Conservation (phyloP, 1,139 yeast species). For the Wickerhamomyces sp. region DNA sequence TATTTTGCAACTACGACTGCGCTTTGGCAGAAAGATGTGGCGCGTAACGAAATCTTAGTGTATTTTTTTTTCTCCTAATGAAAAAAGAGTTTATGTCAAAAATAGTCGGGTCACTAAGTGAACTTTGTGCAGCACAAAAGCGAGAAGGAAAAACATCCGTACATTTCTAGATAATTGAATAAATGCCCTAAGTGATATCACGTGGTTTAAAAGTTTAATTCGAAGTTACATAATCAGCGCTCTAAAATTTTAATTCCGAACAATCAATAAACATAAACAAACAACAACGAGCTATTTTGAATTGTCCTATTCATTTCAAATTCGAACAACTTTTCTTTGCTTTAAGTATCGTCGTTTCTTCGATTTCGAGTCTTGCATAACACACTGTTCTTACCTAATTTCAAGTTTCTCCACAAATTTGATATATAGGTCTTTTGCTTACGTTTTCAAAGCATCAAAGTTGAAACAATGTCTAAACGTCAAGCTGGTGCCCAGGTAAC, state of each 20-base stretch:
- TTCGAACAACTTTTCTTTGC: no score
- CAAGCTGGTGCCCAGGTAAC: conserved; percentile 57
- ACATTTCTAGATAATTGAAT: not conserved
- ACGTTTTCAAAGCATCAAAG: no score
- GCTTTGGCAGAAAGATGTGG: not conserved
- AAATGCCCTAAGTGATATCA: not conserved
- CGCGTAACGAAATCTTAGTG: not conserved
- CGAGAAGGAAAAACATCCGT: no score
- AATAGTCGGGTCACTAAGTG: not conserved
- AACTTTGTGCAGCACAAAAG: no score
- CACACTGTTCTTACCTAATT: not conserved
- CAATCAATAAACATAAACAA: no score
- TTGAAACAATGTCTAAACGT: conserved; percentile 46
- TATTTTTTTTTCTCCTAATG: no score
- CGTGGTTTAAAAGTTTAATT: not conserved
- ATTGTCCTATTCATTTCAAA: no score
- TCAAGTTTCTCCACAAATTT: not conserved
- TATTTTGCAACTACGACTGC: conserved; percentile 1
- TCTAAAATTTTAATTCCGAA: not conserved
- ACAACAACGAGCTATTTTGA: no score
- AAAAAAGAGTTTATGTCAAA: conserved; percentile 1
- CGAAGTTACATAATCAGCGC: no score
- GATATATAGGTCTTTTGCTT: no score
- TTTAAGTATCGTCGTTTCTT: no score
- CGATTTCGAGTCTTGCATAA: not conserved